phyloP scores from a whole-genome alignment of 257 asterid genomes.

The Gentiana macrophylla region DNA sequence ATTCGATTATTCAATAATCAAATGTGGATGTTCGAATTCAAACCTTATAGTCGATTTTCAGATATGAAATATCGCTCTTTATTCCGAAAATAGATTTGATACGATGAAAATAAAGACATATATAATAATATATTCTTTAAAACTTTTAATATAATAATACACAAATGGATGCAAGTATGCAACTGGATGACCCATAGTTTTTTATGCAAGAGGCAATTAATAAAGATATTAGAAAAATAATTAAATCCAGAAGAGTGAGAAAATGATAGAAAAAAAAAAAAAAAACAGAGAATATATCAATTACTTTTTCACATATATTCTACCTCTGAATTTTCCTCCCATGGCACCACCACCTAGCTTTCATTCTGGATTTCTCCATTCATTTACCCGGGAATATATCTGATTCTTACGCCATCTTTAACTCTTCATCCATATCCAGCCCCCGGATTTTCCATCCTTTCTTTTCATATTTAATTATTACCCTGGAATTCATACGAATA shows the following conservation, averaged over 20 bases:
- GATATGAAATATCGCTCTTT: too few species aligned
- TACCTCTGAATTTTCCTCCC: conserved; percentile 31
- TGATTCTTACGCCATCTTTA: conserved; percentile 1
- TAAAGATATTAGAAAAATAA: neutral
- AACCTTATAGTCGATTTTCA: too few species aligned
- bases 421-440: conserved; percentile 3
- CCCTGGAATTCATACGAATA: conserved; percentile 3
- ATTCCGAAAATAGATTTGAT: too few species aligned
- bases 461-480: neutral
- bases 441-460: conserved; percentile 2
- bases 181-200: conserved; percentile 4
- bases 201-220: neutral
- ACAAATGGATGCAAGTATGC: too few species aligned
- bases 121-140: too few species aligned
- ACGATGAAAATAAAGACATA: too few species aligned
- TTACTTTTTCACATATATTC: conserved; percentile 35
- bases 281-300: conserved; percentile 26
- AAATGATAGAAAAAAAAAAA: neutral
- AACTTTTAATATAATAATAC: too few species aligned
- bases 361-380: conserved; percentile 27
- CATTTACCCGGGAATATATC: conserved; percentile 15
- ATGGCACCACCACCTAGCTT: conserved; percentile 12
- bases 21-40: too few species aligned
- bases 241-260: neutral
- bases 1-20: too few species aligned